Evolutionary conservation across 106 monocot species (phyloP), one percentile per base, ranked within the genome.

Genomic region (Alisma plantagoaquatica): DNA sequence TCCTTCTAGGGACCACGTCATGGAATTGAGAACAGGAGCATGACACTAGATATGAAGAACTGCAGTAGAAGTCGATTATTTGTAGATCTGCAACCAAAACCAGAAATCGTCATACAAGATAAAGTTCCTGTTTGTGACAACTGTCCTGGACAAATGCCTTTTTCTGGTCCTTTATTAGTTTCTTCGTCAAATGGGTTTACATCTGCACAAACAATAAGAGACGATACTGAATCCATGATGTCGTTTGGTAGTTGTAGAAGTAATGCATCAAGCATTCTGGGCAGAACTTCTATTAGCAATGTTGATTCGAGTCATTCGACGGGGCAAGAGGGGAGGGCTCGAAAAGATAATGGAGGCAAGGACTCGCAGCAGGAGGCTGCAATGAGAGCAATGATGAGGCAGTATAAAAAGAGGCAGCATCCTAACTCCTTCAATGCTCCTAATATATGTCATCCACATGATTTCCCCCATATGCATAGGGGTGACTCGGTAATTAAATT

Each of bases 131-230:
- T 22, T 2, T 70, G 49, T 41, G 15, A 22, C 10, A 75, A 73
- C 38, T 55, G 66, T 10, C 45, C 23, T 9, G 67, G 61, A 19
- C 75, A 71, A 27, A 61, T 78, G 44, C 43, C 77, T 56, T 71
- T 96, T 60, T 85, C 96, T 20, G 98, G 79, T 0, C 90, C 89
- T 10, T 31, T 98, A 32, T 57, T 43, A 33, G 70, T 79, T 64
- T 51, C 81, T 61, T 59, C 96, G 54, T 90, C 85, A n/a, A 90
- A 63, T 59, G 79, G 74, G 43, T 89, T 98, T 72, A 70, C 84
- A 23, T 98, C 89, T 57, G 84, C 70, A 2, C 89, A 79, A 32
- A 81, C 68, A 51, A 66, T 19, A 16, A 73, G 54, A 68, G 89
- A 79, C 41, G 75, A 71, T 31, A 52, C 22, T 20, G 42, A 56